Evolutionary conservation across 2,329 filamentous ascomycete species (phyloP), one percentile per base, ranked within the genome.

Genomic region (Hypoxylon sp.): DNA sequence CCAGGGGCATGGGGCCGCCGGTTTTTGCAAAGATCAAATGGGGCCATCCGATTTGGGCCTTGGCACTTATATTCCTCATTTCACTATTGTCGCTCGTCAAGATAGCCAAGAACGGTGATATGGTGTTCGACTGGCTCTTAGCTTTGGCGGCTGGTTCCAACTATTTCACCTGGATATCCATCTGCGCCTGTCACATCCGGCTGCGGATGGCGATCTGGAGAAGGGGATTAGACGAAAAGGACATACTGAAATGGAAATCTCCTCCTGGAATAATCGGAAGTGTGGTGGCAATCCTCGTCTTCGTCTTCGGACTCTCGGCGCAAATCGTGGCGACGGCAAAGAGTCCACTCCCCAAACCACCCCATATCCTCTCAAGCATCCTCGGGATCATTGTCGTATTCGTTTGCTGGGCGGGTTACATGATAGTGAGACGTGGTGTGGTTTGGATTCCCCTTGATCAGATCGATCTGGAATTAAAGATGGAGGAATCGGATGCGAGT

Each of bases 151-250:
- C 83, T 1, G 79, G 84, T 15, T 80, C 82, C 29, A 82, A 81
- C 51, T 78, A 84, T 62, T 81, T 86, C 67, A 84, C 83, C 50
- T 87, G 85, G 85, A 79, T 79, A 21, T 82, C 78, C 61, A 81
- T 85, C 66, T 82, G 80, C 70, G 66, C 82, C 31, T 80, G 81
- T 35, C 84, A 85, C 69, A 79, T 86, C 68, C 80, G 80, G 54
- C 84, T 84, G 73, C 79, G 82, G 67, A 71, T 75, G 6, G 83
- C 82, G 3, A 76, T 83, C 50, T 76, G 76, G 24, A 76, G 74
- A 0, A 82, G 84, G 55, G 78, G 78, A 3, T 75, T 81, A 52
- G 73, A 78, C 52, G 72, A 76, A 17, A 70, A 75, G 47, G 74
- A 77, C 5, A 75, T 84, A 19, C 39, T 70, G 27, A 47, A 55